phyloP scores from a whole-genome alignment of 2,329 filamentous ascomycete species.

The Fusarium sp. region DNA sequence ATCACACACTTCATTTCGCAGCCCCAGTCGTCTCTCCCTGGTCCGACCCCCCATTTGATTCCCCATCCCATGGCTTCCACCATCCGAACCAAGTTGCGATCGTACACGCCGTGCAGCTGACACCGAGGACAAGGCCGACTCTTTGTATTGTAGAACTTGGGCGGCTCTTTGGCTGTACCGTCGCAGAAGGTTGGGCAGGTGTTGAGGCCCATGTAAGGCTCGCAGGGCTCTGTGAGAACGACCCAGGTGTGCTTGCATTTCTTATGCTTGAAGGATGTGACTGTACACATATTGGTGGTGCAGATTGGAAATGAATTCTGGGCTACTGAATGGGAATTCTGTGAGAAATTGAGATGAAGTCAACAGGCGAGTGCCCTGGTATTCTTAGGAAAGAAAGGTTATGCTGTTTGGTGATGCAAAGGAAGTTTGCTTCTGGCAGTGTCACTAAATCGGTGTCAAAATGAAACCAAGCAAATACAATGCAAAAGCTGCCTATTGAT shows the following conservation, averaged over 20 bases:
- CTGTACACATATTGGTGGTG: constrained; percentile 57
- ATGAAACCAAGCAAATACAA: neutral
- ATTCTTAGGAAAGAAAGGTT: constrained; percentile 1
- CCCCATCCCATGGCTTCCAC: constrained; percentile 58
- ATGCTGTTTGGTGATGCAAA: neutral
- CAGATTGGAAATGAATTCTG: neutral
- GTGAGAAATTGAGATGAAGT: neutral
- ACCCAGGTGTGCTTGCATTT: constrained; percentile 66
- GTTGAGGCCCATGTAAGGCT: constrained; percentile 62
- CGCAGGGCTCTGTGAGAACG: constrained; percentile 60
- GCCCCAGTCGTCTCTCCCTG: constrained; percentile 54
- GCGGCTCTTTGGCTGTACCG: constrained; percentile 53
- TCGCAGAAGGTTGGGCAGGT: constrained; percentile 60
- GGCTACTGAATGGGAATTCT: neutral
- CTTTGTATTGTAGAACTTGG: constrained; percentile 52
- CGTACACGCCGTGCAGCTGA: constrained; percentile 56
- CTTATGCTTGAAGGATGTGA: constrained; percentile 62
- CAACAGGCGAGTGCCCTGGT: neutral
- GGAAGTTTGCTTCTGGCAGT: constrained; percentile 5
- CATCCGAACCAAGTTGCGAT: constrained; percentile 61
- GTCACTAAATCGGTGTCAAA: constrained; percentile 21
- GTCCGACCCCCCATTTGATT: constrained; percentile 62
- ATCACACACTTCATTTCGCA: constrained; percentile 53
- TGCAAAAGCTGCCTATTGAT: constrained; percentile 7
- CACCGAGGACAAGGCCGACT: constrained; percentile 58